These are phyloP conservation scores for Colletotrichum limetticola DNA, from an alignment of 2,329 filamentous ascomycete genomes.

Conservation along the genomic window DNA sequence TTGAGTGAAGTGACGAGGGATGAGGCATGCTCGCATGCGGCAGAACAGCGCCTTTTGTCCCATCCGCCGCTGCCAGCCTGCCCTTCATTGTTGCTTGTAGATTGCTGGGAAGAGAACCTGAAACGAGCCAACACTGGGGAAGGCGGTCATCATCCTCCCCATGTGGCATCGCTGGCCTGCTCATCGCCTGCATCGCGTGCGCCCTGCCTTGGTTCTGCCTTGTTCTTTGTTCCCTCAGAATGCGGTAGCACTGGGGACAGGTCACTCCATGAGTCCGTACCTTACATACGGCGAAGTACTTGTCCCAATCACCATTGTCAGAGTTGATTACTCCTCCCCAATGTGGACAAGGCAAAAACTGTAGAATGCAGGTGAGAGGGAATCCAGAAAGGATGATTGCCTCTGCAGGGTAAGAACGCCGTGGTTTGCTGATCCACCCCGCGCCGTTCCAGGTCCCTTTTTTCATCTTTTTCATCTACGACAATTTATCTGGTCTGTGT, in stretches of 20 bases:
- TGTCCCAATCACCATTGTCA: background rate
- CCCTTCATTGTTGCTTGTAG: constrained; percentile 29
- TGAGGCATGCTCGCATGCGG: constrained; percentile 10
- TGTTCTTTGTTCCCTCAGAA: background rate
- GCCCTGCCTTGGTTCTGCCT: background rate
- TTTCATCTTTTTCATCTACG: constrained; percentile 1
- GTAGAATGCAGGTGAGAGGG: constrained; percentile 1
- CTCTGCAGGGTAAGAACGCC: constrained; percentile 21
- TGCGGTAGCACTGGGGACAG: background rate
- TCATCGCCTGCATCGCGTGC: background rate
- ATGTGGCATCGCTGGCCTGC: background rate
- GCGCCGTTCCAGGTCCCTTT: background rate
- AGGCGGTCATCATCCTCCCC: constrained; percentile 6
- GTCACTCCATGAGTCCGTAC: background rate
- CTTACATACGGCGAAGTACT: no score
- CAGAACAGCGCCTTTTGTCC: background rate
- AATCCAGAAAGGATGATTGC: background rate
- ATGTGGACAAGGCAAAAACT: background rate
- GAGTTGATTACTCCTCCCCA: background rate
- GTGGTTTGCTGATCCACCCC: constrained; percentile 18
- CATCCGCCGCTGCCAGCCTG: background rate
- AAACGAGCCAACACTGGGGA: constrained; percentile 26
- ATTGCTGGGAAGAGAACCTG: constrained; percentile 27
- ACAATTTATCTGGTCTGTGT: background rate
- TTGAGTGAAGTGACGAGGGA: constrained; percentile 11